A percentile compares a stretch with the other conserved stretches of the same genome.
These are phyloP conservation scores for Lepidium aucheri DNA, from an alignment of 345 rosid genomes.

Conservation along the genomic window DNA sequence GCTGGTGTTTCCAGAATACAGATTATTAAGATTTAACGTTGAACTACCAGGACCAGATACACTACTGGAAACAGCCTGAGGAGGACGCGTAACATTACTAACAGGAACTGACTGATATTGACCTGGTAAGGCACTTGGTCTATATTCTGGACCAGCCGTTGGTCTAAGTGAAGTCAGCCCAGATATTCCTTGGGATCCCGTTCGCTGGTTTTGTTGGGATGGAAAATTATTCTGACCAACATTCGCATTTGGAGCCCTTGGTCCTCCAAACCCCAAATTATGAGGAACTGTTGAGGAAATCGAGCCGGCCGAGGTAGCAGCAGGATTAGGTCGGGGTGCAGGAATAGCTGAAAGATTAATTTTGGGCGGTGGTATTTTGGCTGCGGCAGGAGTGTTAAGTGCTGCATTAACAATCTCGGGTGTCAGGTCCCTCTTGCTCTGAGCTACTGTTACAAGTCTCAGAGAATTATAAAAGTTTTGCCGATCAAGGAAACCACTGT, in stretches of 20 bases:
- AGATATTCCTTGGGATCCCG: conserved; percentile 44
- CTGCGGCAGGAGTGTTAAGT: conserved; percentile 86
- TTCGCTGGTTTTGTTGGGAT: conserved; percentile 45
- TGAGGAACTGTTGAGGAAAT: conserved; percentile 34
- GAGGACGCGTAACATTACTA: conserved; percentile 32
- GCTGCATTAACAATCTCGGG: conserved; percentile 97
- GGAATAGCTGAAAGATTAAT: conserved; percentile 61
- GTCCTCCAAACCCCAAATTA: conserved; percentile 54
- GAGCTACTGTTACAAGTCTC: conserved; percentile 94
- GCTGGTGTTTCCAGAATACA: conserved; percentile 46
- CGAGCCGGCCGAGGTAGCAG: conserved; percentile 33
- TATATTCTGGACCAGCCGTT: conserved; percentile 39
- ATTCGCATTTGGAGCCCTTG: conserved; percentile 43
- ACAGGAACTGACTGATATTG: conserved; percentile 35
- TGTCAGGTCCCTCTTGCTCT: conserved; percentile 86
- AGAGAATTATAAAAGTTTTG: conserved; percentile 82
- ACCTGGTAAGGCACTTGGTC: conserved; percentile 39
- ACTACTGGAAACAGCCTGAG: conserved; percentile 35
- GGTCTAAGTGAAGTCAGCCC: conserved; percentile 42
- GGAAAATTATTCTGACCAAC: conserved; percentile 43
- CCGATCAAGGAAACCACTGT: conserved; percentile 70
- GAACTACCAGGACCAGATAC: conserved; percentile 34
- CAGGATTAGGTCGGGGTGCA: conserved; percentile 38
- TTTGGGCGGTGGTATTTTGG: conserved; percentile 87
- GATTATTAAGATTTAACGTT: conserved; percentile 37